Conservation (phyloP, 2,329 filamentous ascomycete genomes). For the Ophiocordyceps camponoti-saundersi region DNA sequence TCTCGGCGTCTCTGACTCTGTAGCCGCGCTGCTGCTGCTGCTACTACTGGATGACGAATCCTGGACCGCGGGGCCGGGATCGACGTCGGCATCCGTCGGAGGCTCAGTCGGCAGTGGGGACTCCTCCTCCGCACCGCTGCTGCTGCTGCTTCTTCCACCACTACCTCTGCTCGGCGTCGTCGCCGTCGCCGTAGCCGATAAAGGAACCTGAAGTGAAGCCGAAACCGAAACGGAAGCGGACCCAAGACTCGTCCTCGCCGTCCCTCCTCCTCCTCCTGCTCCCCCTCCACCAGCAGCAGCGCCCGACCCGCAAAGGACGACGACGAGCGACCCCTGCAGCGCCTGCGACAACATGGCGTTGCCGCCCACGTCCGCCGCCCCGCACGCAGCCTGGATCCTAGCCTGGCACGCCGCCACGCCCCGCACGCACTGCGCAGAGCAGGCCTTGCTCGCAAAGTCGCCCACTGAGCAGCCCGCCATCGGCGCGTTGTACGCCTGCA, state of each 20-base stretch:
- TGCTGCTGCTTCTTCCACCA: background rate
- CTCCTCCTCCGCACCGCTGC: background rate
- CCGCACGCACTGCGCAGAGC: conserved; percentile 19
- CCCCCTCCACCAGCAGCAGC: too few relatives aligned
- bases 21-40: background rate
- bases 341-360: conserved; percentile 20
- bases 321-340: conserved; percentile 18
- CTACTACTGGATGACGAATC: background rate
- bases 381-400: conserved; percentile 12
- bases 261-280: background rate
- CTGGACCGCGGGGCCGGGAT: too few relatives aligned
- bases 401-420: conserved; percentile 11
- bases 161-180: background rate
- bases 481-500: conserved; percentile 20
- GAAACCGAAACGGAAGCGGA: background rate
- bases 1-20: conserved; percentile 1
- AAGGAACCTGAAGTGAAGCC: background rate
- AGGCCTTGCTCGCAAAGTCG: conserved; percentile 20
- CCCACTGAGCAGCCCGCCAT: conserved; percentile 17
- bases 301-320: conserved; percentile 14
- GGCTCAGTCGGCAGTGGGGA: background rate
- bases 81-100: background rate
- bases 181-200: background rate
- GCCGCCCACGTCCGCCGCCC: conserved; percentile 6
- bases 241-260: background rate